Evolutionary conservation across 2,329 filamentous ascomycete species (phyloP).

Genomic region (Hirsutella minnesotensis): DNA sequence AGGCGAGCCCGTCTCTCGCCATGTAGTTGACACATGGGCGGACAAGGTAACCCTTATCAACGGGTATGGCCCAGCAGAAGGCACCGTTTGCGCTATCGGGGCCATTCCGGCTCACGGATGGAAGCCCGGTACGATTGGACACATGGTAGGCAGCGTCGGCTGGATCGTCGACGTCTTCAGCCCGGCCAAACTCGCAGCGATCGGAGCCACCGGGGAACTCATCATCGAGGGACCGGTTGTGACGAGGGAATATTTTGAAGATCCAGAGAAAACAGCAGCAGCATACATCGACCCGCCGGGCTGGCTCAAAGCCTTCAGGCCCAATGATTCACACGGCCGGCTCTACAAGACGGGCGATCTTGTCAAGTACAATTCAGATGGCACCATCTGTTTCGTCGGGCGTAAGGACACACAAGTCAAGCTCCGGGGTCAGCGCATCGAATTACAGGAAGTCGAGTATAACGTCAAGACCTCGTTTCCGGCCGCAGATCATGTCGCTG

Average conservation of each 20-base stretch:
- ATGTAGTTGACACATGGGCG: neutral
- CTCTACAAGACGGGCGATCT: conserved; percentile 36
- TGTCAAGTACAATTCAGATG: conserved; percentile 25
- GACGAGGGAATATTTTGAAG: conserved; percentile 11
- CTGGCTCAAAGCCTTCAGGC: no score
- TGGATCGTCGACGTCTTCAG: conserved; percentile 12
- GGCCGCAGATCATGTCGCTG: neutral
- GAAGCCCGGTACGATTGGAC: neutral
- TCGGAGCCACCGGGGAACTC: conserved; percentile 13
- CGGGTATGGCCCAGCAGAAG: neutral
- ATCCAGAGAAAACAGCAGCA: conserved; percentile 8
- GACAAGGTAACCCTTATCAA: neutral
- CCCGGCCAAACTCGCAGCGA: conserved; percentile 5
- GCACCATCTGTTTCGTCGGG: conserved; percentile 29
- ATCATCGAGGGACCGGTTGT: conserved; percentile 13
- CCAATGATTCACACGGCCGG: conserved; percentile 10
- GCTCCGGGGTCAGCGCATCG: conserved; percentile 45
- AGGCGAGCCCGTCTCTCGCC: neutral
- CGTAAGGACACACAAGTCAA: no score
- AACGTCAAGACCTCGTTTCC: neutral
- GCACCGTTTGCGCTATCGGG: neutral
- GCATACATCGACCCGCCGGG: conserved; percentile 29
- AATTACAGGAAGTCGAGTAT: conserved; percentile 20
- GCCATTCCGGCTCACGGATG: neutral
- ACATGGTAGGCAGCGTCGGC: neutral